Evolutionary conservation across 306 rosid species (phyloP).

Genomic region (Carpinus viminea): DNA sequence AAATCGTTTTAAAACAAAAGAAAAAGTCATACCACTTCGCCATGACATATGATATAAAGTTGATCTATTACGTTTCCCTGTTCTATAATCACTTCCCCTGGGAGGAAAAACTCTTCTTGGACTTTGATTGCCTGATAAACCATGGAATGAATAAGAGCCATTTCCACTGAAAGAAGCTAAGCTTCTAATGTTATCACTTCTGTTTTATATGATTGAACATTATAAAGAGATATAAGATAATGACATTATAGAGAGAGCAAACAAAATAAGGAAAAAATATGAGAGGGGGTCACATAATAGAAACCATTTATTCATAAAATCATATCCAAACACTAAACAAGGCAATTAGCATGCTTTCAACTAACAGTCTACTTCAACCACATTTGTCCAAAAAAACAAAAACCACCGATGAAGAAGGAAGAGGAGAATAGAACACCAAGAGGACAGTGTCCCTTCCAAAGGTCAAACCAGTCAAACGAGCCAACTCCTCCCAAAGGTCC

Average conservation of each 20-base stretch:
- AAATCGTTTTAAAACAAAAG: background rate
- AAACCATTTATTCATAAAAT: background rate
- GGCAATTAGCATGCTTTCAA: background rate
- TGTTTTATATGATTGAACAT: no score
- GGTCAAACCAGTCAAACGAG: no score
- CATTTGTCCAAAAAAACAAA: no score
- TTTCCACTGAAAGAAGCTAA: slow-evolving; percentile 11
- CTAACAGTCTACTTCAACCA: no score
- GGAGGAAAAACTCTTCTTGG: slow-evolving; percentile 67
- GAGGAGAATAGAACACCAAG: no score
- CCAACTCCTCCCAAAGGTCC: no score
- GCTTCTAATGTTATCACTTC: slow-evolving; percentile 1
- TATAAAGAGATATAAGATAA: no score
- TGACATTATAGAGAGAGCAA: background rate
- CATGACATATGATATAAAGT: slow-evolving; percentile 58
- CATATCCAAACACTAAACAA: background rate
- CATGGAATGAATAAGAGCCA: slow-evolving; percentile 4
- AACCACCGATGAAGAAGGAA: no score
- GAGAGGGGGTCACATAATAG: background rate
- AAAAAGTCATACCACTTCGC: slow-evolving; percentile 54
- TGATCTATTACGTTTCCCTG: slow-evolving; percentile 54
- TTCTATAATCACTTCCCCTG: slow-evolving; percentile 58
- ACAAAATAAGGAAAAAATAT: no score
- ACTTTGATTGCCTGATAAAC: slow-evolving; percentile 52
- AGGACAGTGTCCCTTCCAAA: no score